Evolutionary conservation across 192 early-diverging fungal species (phyloP), one percentile per base, ranked within the genome.

Genomic region (Entophlyctis luteolus): DNA sequence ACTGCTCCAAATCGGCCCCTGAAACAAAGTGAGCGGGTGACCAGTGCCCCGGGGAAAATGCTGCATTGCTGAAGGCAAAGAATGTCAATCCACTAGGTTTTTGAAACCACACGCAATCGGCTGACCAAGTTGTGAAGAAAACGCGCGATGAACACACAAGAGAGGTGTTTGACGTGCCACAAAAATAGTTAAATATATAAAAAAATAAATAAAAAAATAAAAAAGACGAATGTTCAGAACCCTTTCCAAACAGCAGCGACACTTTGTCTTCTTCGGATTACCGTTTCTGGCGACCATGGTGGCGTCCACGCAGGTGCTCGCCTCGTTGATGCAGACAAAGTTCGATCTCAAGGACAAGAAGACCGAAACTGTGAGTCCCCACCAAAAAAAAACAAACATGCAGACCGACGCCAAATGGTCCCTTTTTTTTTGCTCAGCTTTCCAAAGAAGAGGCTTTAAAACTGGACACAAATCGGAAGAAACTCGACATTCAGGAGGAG

Each of bases 311-410:
- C 86, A 86, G 75, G 85, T 83, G 4, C 77, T 94, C 34, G 75
- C 86, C 28, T 81, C 86, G 29, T 72, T 91, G 23, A 87, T 89
- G 12, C 80, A 91, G 59, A 90, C 89, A 34, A 84, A 86, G 67
- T 91, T 88, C 62, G 90, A 94, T 71, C 79, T 88, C 38, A 81
- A 87, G 37, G 89, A 90, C 68, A 69, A 71, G 57, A 80, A 79
- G 34, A 70, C 81, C 4, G 72, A 81, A 56, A 42, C 67, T 59
- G 82, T 84, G 69, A 68, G 72, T 66, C 20, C 4, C 2, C 16
- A 4, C 20, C 16, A 63, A 16, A 14, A 27, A n/a, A 14, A 14
- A 12, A 20, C 14, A 53, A 14, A 14, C 0, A 12, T 20, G 0
- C 12, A 22, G 8, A 14, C 37, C 55, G 37, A 1, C n/a, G 32